Percentiles rank a stretch among this genome's conserved stretches.
Evolutionary conservation across 2,329 filamentous ascomycete species (phyloP).

Genomic region (Aspergillus awamori): DNA sequence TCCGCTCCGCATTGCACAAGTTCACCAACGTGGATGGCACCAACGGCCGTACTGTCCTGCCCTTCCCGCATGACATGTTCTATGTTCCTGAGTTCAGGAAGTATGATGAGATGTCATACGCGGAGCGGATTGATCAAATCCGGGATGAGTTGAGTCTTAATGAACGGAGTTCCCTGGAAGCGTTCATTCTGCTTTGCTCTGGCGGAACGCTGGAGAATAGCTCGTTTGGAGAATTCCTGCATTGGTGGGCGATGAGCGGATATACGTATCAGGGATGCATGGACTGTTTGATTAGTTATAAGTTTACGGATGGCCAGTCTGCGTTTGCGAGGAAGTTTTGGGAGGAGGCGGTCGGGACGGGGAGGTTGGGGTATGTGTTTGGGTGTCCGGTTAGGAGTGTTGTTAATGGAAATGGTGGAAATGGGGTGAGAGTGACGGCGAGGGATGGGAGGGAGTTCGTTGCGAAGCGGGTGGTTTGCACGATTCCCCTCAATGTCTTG

Average conservation of each 20-base stretch:
- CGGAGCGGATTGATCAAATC: constrained; percentile 49
- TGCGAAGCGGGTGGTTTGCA: constrained; percentile 32
- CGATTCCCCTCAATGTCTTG: constrained; percentile 22
- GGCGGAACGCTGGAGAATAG: constrained; percentile 48
- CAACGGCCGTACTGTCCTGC: constrained; percentile 42
- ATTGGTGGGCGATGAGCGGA: constrained; percentile 52
- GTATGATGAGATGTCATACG: constrained; percentile 47
- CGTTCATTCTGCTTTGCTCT: constrained; percentile 48
- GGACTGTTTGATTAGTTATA: constrained; percentile 47
- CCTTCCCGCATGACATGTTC: constrained; percentile 45
- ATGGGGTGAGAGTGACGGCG: constrained; percentile 38
- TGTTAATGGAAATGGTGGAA: constrained; percentile 8
- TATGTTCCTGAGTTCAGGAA: constrained; percentile 37
- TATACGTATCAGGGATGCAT: constrained; percentile 47
- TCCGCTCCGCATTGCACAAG: constrained; percentile 43
- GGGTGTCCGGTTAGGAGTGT: constrained; percentile 42
- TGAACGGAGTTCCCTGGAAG: constrained; percentile 46
- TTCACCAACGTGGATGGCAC: constrained; percentile 53
- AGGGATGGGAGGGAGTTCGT: constrained; percentile 34
- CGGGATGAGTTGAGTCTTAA: constrained; percentile 41
- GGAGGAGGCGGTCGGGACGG: constrained; percentile 44
- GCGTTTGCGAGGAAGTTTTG: constrained; percentile 52
- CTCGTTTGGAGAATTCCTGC: constrained; percentile 53
- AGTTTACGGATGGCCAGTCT: constrained; percentile 50
- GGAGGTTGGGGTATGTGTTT: constrained; percentile 48